Conservation (phyloP, 176 grass and related monocot genomes). For the Zoysia pacifica region DNA sequence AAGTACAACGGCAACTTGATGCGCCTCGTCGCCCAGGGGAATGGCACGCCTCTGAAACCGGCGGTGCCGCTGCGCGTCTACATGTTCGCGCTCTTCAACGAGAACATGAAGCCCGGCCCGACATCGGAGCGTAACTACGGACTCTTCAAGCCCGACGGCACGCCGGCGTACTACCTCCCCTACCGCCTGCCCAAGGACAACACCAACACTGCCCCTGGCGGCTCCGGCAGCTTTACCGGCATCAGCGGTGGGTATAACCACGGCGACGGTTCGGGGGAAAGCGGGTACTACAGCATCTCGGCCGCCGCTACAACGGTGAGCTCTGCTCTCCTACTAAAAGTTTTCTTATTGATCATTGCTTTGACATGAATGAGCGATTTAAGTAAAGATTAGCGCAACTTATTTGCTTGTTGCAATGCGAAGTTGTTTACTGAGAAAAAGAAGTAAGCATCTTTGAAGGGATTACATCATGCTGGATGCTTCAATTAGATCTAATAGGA, state of each 20-base stretch:
- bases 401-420: background rate
- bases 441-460: background rate
- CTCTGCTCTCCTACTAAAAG: background rate
- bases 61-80: no score
- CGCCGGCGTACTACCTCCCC: background rate
- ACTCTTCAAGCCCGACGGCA: no score
- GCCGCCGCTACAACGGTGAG: conserved; percentile 18
- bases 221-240: background rate
- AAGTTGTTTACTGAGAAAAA: background rate
- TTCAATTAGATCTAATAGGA: background rate
- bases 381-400: background rate
- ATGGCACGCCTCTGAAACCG: no score
- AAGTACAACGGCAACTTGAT: no score
- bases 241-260: conserved; percentile 5
- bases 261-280: conserved; percentile 9
- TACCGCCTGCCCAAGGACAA: conserved; percentile 26
- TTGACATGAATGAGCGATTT: background rate
- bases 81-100: no score
- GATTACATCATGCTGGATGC: background rate
- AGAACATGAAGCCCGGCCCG: no score
- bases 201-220: conserved; percentile 26
- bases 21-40: no score
- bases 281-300: conserved; percentile 62
- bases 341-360: no score
- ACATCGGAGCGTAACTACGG: no score